Evolutionary conservation across 2,329 filamentous ascomycete species (phyloP), one percentile per base, ranked within the genome.

Genomic region (Hymenoscyphus repandus): DNA sequence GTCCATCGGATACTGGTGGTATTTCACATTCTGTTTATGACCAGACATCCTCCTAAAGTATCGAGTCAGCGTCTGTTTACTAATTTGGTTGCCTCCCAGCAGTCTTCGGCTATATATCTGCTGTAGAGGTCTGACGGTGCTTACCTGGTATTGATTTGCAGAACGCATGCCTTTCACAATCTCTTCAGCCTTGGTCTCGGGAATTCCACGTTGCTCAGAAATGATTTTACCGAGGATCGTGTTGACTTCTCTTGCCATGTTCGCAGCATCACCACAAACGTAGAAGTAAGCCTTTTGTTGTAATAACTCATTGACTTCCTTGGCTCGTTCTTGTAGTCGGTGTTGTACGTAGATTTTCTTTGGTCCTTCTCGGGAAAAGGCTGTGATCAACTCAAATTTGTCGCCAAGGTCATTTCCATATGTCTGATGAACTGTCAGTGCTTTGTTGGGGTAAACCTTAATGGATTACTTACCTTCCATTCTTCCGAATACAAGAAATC

Each of bases 321-420:
- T 80, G 52, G 88, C 84, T 45, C 84, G 78, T 70, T 97, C 89
- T 72, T 88, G 86, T 54, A 99, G 78, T 55, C 88, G 81, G 71
- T 99, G 90, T 72, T 99, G 93, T 18, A 99, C 93, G 66, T 99
- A 99, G 34, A 99, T 88, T 74, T 99, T 99, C 70, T 93, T 79
- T 39, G 83, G 69, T 0, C 80, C 77, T 53, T 96, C 89, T 59
- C 93, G 84, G n/a, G 93, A 99, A 72, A 99, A 99, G 38, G 93
- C 93, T 12, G 88, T 95, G 68, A 96, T 80, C 59, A 99, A 76
- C 68, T 91, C 86, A 64, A 99, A 93, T 41, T 86, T 88, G 71
- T 95, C 90, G 53, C 91, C 91, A 40, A 99, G 80, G 50, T 78
- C 80, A 62, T 90, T 75, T 70, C 90, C 85, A 73, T 89, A 95